A percentile compares a stretch with the other conserved stretches of the same genome.
Evolutionary conservation across 495 filamentous ascomycete genomes (phyloP).

Genomic region (Platismatia glauca): DNA sequence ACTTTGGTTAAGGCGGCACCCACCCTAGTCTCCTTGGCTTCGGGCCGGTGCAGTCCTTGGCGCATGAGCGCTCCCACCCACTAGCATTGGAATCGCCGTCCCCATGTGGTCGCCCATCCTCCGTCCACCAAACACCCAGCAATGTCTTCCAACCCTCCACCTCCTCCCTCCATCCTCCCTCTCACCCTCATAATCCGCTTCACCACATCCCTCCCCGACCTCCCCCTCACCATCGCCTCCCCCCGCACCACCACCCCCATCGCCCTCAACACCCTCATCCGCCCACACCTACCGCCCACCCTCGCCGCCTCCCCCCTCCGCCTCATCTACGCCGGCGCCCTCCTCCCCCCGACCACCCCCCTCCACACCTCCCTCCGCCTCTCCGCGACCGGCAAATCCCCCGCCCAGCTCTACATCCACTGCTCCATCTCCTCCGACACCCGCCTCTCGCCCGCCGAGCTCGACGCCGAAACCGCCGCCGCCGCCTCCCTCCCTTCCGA

Average conservation of each 20-base stretch:
- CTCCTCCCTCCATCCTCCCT: constrained; percentile 34
- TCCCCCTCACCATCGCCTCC: constrained; percentile 61
- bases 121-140: too few relatives aligned
- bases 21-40: too few relatives aligned
- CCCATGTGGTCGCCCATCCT: too few relatives aligned
- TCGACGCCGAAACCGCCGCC: constrained; percentile 54
- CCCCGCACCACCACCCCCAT: constrained; percentile 61
- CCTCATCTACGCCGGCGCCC: constrained; percentile 79
- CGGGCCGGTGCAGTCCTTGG: too few relatives aligned
- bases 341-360: constrained; percentile 61
- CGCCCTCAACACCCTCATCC: constrained; percentile 73
- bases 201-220: constrained; percentile 72
- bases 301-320: constrained; percentile 62
- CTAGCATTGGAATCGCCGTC: too few relatives aligned
- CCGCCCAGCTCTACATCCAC: constrained; percentile 61
- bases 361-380: constrained; percentile 57
- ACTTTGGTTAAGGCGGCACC: too few relatives aligned
- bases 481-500: constrained; percentile 29
- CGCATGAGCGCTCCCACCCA: too few relatives aligned
- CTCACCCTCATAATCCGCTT: constrained; percentile 79
- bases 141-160: constrained; percentile 15
- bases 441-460: constrained; percentile 53
- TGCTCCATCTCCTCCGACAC: constrained; percentile 72
- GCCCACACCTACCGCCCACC: constrained; percentile 53
- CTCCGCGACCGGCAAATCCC: constrained; percentile 39